Conservation (phyloP, 805 yeast genomes). For the Metschnikowia rubicola region DNA sequence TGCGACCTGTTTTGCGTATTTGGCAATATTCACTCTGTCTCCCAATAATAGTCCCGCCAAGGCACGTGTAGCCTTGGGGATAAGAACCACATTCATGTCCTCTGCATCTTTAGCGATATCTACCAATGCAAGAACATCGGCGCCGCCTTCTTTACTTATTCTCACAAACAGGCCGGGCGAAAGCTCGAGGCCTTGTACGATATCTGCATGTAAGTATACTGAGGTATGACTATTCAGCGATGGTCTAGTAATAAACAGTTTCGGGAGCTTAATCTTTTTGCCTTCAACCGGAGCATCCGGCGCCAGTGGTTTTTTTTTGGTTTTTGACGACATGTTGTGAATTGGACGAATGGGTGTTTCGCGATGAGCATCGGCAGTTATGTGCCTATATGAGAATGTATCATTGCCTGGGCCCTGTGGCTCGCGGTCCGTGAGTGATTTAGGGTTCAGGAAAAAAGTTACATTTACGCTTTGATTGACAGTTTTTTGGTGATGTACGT, state of each 20-base stretch:
- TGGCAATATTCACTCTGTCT: slow-evolving; percentile 46
- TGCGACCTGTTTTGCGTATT: slow-evolving; percentile 46
- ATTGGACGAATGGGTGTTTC: neutral
- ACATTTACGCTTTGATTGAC: too few relatives aligned
- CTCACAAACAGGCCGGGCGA: slow-evolving; percentile 44
- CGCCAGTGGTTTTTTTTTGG: slow-evolving; percentile 25
- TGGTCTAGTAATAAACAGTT: slow-evolving; percentile 40
- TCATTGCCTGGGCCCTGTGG: too few relatives aligned
- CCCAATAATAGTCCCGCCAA: slow-evolving; percentile 45
- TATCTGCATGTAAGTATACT: slow-evolving; percentile 41
- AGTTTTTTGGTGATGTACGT: too few relatives aligned
- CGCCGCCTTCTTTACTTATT: slow-evolving; percentile 43
- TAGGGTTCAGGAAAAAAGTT: too few relatives aligned
- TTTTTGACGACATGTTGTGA: slow-evolving; percentile 16
- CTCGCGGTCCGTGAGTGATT: too few relatives aligned
- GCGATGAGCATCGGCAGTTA: slow-evolving; percentile 4
- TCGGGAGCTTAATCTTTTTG: slow-evolving; percentile 40
- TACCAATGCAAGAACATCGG: slow-evolving; percentile 40
- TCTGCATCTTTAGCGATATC: slow-evolving; percentile 33
- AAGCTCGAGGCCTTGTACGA: slow-evolving; percentile 47
- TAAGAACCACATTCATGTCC: slow-evolving; percentile 28
- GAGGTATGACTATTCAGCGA: slow-evolving; percentile 22
- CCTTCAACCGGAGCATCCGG: slow-evolving; percentile 19
- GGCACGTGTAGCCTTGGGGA: slow-evolving; percentile 26
- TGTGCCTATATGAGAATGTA: too few relatives aligned